Percentiles rank a stretch among this genome's conserved stretches.
Conservation (phyloP, 352 stramenopile genomes). For the Chrysophaeum taylorii region DNA sequence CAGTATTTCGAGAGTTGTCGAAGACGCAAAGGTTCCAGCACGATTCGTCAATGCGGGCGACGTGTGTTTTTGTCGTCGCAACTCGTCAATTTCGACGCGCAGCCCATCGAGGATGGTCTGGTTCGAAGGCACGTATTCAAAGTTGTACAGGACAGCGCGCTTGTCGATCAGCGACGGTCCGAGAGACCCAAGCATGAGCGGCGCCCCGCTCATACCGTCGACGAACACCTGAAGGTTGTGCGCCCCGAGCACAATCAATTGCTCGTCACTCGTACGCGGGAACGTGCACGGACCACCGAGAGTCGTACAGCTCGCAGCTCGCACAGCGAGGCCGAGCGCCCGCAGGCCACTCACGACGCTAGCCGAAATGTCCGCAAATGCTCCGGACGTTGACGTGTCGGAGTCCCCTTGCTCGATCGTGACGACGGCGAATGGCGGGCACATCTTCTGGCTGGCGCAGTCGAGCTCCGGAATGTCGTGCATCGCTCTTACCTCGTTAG, state of each 20-base stretch:
- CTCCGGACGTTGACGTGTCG: neutral
- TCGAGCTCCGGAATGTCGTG: too few species aligned
- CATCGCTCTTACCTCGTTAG: too few species aligned
- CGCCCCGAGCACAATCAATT: neutral
- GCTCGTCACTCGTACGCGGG: neutral
- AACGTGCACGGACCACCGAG: neutral
- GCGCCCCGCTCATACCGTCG: neutral
- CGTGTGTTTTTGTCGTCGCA: neutral
- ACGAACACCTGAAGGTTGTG: slow-evolving; percentile 10
- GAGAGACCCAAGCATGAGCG: neutral
- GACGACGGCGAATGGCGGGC: slow-evolving; percentile 6
- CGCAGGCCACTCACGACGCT: neutral
- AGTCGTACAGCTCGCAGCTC: neutral
- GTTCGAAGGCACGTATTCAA: slow-evolving; percentile 9
- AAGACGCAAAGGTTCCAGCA: neutral
- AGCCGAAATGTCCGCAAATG: neutral
- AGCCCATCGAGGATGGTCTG: neutral
- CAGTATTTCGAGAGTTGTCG: neutral
- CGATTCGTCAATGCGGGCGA: neutral
- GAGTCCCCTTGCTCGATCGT: neutral
- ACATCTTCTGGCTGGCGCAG: too few species aligned
- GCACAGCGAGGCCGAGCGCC: neutral
- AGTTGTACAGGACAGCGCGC: neutral
- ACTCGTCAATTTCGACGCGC: neutral
- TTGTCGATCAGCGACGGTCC: neutral